These are phyloP conservation scores for Hyphopichia homilentoma DNA, from an alignment of 805 yeast genomes.

Conservation along the genomic window DNA sequence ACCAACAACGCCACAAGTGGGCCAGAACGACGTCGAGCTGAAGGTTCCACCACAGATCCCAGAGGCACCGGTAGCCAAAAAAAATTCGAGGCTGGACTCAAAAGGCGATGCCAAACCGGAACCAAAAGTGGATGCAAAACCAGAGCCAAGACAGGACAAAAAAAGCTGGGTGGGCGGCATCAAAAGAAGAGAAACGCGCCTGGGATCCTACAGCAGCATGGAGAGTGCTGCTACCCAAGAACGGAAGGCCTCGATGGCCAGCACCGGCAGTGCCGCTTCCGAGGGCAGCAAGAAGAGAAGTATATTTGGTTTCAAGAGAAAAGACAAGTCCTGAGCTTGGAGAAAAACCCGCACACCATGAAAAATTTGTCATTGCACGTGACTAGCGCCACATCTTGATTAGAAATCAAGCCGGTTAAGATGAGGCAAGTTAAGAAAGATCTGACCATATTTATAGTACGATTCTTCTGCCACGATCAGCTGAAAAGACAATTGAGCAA, in stretches of 20 bases:
- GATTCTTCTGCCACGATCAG: too few relatives aligned
- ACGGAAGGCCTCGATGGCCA: slow-evolving; percentile 18
- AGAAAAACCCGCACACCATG: too few relatives aligned
- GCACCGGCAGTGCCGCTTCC: slow-evolving; percentile 8
- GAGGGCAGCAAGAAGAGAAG: slow-evolving; percentile 19
- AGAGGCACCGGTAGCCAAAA: slow-evolving; percentile 4
- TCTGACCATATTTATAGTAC: too few relatives aligned
- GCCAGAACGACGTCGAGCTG: slow-evolving; percentile 3
- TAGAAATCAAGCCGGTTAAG: too few relatives aligned
- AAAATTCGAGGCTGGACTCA: too few relatives aligned
- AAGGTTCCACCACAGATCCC: slow-evolving; percentile 1
- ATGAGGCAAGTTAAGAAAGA: too few relatives aligned
- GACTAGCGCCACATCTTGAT: too few relatives aligned
- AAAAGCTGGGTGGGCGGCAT: slow-evolving; percentile 41
- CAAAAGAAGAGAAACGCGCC: slow-evolving; percentile 25
- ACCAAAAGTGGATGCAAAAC: slow-evolving; percentile 3
- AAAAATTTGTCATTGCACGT: too few relatives aligned
- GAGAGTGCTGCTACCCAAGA: slow-evolving; percentile 5
- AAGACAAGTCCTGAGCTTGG: too few relatives aligned
- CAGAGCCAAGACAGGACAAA: slow-evolving; percentile 27
- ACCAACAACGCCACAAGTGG: background rate
- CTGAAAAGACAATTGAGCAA: too few relatives aligned
- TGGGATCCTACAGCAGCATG: slow-evolving; percentile 3
- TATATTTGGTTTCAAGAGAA: slow-evolving; percentile 36
- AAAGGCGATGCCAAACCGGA: slow-evolving; percentile 17